Base-by-base conservation (phyloP, 2,329 filamentous ascomycete genomes). In the Pseudogymnoascus sp. region DNA sequence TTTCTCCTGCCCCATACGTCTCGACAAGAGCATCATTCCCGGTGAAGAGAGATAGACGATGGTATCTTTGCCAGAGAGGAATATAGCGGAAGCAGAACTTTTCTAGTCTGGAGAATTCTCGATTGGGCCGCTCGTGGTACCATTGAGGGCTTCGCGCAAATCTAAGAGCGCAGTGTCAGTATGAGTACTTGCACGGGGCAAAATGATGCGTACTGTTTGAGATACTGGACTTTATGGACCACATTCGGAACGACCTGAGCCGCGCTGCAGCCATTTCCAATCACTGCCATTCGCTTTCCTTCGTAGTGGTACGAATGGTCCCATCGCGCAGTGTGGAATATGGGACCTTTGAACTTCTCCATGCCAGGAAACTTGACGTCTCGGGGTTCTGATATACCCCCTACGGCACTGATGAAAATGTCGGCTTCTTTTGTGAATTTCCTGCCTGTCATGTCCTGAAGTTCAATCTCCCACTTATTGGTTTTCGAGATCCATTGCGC, bases 41-140 rank as follows among this genome's bases (percentile, higher is more conserved):
- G 1, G 67, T 40, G 33, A 71, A 72, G 0, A 71, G 16, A 1
- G 59, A 63, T 10, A 71, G 38, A 18, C 70, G 65, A 38, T 66
- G 59, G 31, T 64, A 64, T 40, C 66, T 61, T 61, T 69, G 62
- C 66, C 65, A 70, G 14, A 70, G 62, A 3, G 69, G 68, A 42
- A 71, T 63, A 42, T 67, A 65, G n/a, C 65, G 64, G 64, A 74
- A 72, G 25, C 65, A 66, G 62, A 66, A 71, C 42, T 71, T 74
- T 60, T 73, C 69, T 33, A 71, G 65, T 2, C 50, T 50, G 1
- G 69, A 70, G 63, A 71, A 73, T 14, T 64, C 14, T 2, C 66
- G 68, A 63, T 75, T 75, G n/a, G 71, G 73, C 7, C 73, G 65
- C 63, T 71, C 73, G 61, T 74, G 70, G 63, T 73, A 73, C 73